Evolutionary conservation across 129 eudicot genomes (phyloP).

Genomic region (Deinandra increscens): DNA sequence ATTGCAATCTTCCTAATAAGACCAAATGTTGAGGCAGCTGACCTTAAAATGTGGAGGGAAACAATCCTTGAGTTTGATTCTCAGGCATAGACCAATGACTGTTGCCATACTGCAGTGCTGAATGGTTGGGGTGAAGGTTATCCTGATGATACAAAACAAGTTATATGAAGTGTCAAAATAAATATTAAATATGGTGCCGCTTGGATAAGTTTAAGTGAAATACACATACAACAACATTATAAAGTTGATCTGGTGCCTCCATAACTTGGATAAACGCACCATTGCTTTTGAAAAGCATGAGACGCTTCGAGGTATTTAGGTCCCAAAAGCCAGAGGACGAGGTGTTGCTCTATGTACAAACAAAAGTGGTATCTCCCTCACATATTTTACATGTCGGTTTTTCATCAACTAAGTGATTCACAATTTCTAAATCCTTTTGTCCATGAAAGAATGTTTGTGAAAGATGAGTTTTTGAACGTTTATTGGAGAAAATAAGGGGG

Average conservation of each 20-base stretch:
- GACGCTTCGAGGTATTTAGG: too few relatives aligned
- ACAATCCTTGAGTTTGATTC: conserved; percentile 71
- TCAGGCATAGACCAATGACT: conserved; percentile 78
- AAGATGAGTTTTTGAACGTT: too few relatives aligned
- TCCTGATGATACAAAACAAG: conserved; percentile 45
- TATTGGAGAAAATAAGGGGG: too few relatives aligned
- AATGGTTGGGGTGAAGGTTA: conserved; percentile 87
- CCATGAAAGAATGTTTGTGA: too few relatives aligned
- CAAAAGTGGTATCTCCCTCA: too few relatives aligned
- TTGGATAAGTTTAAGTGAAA: background rate
- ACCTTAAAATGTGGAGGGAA: conserved; percentile 90
- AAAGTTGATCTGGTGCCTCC: background rate
- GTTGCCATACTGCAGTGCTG: conserved; percentile 98
- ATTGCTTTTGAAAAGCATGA: background rate
- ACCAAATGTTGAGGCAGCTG: background rate
- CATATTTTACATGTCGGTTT: too few relatives aligned
- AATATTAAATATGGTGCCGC: conserved; percentile 10
- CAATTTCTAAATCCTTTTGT: too few relatives aligned
- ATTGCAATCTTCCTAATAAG: background rate
- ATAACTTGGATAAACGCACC: background rate
- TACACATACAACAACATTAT: conserved; percentile 2
- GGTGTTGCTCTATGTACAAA: too few relatives aligned
- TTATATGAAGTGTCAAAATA: background rate
- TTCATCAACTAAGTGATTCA: too few relatives aligned
- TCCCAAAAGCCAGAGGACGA: too few relatives aligned